These are phyloP conservation scores for Blastocladiella emersonii DNA, from an alignment of 371 early-diverging fungal species.

Conservation along the genomic window DNA sequence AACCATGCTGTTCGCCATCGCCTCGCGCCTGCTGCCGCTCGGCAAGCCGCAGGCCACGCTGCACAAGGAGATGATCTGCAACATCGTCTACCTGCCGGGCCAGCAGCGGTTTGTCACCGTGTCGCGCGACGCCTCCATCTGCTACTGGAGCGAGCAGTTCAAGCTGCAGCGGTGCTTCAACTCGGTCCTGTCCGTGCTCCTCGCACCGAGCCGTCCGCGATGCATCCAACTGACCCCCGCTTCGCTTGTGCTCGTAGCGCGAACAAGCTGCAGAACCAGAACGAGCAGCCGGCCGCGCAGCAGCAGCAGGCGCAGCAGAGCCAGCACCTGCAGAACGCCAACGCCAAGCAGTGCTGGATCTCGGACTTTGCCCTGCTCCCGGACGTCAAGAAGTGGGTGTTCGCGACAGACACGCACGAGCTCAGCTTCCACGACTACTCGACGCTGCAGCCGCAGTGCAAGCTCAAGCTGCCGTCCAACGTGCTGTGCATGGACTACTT, in stretches of 20 bases:
- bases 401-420: constrained; percentile 29
- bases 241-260: too few relatives aligned
- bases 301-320: neutral
- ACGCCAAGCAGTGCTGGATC: constrained; percentile 17
- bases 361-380: constrained; percentile 21
- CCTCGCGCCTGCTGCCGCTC: neutral
- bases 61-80: constrained; percentile 24
- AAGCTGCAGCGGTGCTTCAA: constrained; percentile 25
- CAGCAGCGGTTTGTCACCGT: constrained; percentile 19
- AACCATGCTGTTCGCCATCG: constrained; percentile 10
- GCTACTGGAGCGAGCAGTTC: constrained; percentile 28
- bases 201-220: constrained; percentile 1
- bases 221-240: too few relatives aligned
- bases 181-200: constrained; percentile 16
- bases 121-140: constrained; percentile 27
- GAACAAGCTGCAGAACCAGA: too few relatives aligned
- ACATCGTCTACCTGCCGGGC: constrained; percentile 15
- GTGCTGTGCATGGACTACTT: neutral
- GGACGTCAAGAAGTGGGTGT: constrained; percentile 21
- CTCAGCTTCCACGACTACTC: constrained; percentile 21
- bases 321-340: constrained; percentile 6
- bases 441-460: constrained; percentile 1
- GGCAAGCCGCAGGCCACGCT: constrained; percentile 11
- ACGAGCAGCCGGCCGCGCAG: too few relatives aligned
- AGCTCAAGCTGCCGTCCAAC: neutral